A percentile compares a stretch with the other conserved stretches of the same genome.
Conservation (phyloP, 768 basidiomycete genomes). For the Amanita pseudoporphyria region DNA sequence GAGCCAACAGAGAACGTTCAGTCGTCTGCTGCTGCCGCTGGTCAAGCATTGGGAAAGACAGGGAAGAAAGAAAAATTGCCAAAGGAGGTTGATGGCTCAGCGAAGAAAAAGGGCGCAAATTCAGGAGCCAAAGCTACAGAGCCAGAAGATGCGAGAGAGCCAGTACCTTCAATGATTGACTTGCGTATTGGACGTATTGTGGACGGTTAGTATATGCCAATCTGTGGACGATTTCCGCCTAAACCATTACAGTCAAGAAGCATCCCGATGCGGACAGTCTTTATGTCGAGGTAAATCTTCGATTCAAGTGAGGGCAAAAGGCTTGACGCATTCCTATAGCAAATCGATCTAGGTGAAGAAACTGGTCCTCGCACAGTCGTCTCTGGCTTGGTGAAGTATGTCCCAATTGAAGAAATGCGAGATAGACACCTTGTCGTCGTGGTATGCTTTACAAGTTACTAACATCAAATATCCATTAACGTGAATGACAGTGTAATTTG, state of each 20-base stretch:
- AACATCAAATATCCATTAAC: neutral
- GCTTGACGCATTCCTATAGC: constrained; percentile 31
- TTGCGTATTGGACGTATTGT: constrained; percentile 89
- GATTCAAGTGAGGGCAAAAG: neutral
- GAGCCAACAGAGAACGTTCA: constrained; percentile 16
- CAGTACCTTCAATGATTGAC: constrained; percentile 95
- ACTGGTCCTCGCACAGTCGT: constrained; percentile 93
- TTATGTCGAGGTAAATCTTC: constrained; percentile 72
- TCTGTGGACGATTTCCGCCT: neutral
- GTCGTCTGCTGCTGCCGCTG: constrained; percentile 16
- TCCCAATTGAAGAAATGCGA: constrained; percentile 90
- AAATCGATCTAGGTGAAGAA: constrained; percentile 95
- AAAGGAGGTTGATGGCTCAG: constrained; percentile 27
- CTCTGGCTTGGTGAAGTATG: constrained; percentile 93
- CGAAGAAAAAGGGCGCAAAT: constrained; percentile 27
- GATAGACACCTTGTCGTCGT: constrained; percentile 78
- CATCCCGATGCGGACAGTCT: constrained; percentile 97
- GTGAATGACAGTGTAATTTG: constrained; percentile 61
- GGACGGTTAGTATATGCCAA: constrained; percentile 51
- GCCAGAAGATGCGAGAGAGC: constrained; percentile 66
- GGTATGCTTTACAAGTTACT: constrained; percentile 31
- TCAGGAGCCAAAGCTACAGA: constrained; percentile 34
- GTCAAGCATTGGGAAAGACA: constrained; percentile 29
- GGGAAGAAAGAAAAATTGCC: constrained; percentile 54
- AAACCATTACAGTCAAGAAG: constrained; percentile 59